Conservation (phyloP, 2,329 filamentous ascomycete species). For the Claviceps capensis region DNA sequence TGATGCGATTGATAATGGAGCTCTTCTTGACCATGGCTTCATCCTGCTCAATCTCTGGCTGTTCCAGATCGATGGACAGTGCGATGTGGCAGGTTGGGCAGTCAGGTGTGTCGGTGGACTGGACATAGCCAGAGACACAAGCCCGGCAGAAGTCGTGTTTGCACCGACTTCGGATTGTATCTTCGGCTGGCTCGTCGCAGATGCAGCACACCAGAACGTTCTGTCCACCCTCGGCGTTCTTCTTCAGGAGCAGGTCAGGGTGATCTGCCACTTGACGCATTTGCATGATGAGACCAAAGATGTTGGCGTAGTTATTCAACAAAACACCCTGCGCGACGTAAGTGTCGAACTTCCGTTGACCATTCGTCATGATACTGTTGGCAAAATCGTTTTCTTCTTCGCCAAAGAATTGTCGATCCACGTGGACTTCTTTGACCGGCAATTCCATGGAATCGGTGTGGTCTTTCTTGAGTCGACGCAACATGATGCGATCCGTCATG, state of each 20-base stretch:
- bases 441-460: conserved; percentile 92
- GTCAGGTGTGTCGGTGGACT: conserved; percentile 61
- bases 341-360: conserved; percentile 79
- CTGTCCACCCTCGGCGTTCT: conserved; percentile 71
- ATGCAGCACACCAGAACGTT: conserved; percentile 88
- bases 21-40: conserved; percentile 79
- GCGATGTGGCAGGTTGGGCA: conserved; percentile 89
- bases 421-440: conserved; percentile 82
- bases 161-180: conserved; percentile 83
- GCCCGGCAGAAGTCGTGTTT: conserved; percentile 57
- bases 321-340: conserved; percentile 91
- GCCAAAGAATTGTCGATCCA: conserved; percentile 92
- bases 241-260: conserved; percentile 85
- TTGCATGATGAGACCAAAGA: conserved; percentile 97
- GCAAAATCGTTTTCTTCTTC: conserved; percentile 95
- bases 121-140: conserved; percentile 42
- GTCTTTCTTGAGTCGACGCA: conserved; percentile 86
- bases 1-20: conserved; percentile 96
- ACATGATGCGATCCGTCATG: conserved; percentile 88
- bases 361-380: conserved; percentile 86
- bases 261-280: conserved; percentile 98
- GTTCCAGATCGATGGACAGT: conserved; percentile 82
- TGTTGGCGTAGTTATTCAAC: conserved; percentile 96
- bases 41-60: conserved; percentile 89
- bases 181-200: conserved; percentile 91